Evolutionary conservation across 2,329 filamentous ascomycete species (phyloP).

Genomic region (Penicillium brevicompactum): DNA sequence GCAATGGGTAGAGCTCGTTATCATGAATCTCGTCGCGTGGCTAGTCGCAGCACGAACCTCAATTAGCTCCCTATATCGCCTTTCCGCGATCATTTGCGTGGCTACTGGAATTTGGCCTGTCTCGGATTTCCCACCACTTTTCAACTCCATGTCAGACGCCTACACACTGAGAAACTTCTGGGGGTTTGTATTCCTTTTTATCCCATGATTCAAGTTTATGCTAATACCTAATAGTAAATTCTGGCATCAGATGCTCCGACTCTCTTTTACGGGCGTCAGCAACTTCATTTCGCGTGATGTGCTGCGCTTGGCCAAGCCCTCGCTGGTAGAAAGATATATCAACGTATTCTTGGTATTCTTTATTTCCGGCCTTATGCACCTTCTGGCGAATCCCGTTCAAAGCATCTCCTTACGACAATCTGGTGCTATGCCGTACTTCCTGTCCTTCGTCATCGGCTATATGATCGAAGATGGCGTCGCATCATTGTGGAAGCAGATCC

Average conservation of each 20-base stretch:
- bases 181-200: constrained; percentile 15
- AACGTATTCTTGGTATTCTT: constrained; percentile 33
- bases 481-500: constrained; percentile 17
- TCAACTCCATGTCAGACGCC: constrained; percentile 25
- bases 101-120: constrained; percentile 13
- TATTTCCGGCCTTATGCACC: constrained; percentile 30
- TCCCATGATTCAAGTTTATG: no score
- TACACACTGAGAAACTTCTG: constrained; percentile 31
- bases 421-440: constrained; percentile 28
- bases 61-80: constrained; percentile 23
- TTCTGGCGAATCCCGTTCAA: constrained; percentile 15
- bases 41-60: constrained; percentile 18
- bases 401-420: constrained; percentile 17
- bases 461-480: constrained; percentile 34
- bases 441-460: constrained; percentile 24
- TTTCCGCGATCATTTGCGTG: constrained; percentile 23
- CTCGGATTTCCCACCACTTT: constrained; percentile 26
- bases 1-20: constrained; percentile 13
- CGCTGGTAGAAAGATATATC: constrained; percentile 27
- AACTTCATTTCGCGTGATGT: constrained; percentile 22
- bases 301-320: constrained; percentile 20
- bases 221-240: constrained; percentile 24
- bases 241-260: constrained; percentile 33
- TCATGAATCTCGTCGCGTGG: constrained; percentile 14
- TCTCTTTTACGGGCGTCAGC: constrained; percentile 23